These are phyloP conservation scores for Alternaria hordeiaustralica DNA, from an alignment of 2,329 filamentous ascomycete genomes.

Conservation along the genomic window DNA sequence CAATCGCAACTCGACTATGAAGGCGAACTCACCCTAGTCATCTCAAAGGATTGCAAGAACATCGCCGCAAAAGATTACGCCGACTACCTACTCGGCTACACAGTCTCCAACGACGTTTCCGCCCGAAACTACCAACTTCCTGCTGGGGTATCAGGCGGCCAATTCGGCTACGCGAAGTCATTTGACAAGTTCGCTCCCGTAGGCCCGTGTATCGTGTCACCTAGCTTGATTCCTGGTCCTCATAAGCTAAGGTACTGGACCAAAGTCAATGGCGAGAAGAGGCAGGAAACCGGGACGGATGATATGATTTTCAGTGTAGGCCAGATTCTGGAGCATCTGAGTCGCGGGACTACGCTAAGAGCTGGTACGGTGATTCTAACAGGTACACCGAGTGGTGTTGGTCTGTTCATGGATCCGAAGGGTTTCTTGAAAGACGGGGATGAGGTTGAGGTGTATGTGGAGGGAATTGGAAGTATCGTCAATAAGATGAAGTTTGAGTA, in stretches of 20 bases:
- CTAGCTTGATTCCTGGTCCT: conserved; percentile 40
- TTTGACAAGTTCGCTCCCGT: conserved; percentile 56
- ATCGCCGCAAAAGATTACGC: conserved; percentile 61
- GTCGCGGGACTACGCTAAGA: conserved; percentile 54
- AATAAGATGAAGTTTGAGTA: conserved; percentile 46
- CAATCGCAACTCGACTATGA: conserved; percentile 47
- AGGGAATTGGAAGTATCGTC: conserved; percentile 45
- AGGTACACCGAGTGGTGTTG: conserved; percentile 55
- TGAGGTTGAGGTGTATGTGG: conserved; percentile 43
- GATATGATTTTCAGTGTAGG: conserved; percentile 57
- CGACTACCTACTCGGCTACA: conserved; percentile 69
- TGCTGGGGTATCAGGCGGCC: conserved; percentile 39
- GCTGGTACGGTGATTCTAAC: conserved; percentile 59
- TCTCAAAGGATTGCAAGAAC: conserved; percentile 45
- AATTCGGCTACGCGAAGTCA: conserved; percentile 53
- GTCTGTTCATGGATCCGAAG: conserved; percentile 48
- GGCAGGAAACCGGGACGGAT: conserved; percentile 52
- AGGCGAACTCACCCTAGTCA: conserved; percentile 47
- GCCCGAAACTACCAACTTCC: conserved; percentile 61
- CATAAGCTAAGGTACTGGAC: conserved; percentile 46
- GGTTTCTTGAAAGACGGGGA: conserved; percentile 46
- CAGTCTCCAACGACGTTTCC: conserved; percentile 68
- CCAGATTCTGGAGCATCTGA: conserved; percentile 54
- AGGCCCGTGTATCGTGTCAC: conserved; percentile 50
- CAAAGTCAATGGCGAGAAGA: conserved; percentile 53